Evolutionary conservation across 306 rosid species (phyloP).

Genomic region (Gleditsia sinensis): DNA sequence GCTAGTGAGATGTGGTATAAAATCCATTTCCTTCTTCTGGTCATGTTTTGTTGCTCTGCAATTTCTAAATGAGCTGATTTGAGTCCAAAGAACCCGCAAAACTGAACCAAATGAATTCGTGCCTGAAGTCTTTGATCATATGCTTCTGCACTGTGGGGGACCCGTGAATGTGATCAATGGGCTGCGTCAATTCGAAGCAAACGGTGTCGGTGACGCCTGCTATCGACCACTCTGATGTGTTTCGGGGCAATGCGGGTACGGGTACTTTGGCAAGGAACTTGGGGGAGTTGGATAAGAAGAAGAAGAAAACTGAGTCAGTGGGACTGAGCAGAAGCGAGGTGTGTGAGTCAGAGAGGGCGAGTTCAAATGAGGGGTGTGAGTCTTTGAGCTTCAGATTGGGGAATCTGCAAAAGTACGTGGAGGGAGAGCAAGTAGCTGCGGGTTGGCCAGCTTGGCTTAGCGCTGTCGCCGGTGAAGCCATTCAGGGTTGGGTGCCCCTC

Average conservation of each 20-base stretch:
- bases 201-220: constrained; percentile 95
- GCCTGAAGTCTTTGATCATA: neutral
- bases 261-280: constrained; percentile 59
- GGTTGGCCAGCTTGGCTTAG: constrained; percentile 99
- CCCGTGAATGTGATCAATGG: too few species aligned
- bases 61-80: constrained; percentile 25
- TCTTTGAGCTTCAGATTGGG: constrained; percentile 86
- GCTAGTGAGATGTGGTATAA: neutral
- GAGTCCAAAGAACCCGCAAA: neutral
- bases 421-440: constrained; percentile 88
- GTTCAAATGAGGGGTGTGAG: constrained; percentile 57
- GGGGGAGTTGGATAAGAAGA: constrained; percentile 42
- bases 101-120: neutral
- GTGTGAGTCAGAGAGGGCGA: constrained; percentile 80
- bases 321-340: constrained; percentile 63
- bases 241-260: constrained; percentile 36
- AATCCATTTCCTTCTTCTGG: constrained; percentile 12
- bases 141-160: neutral
- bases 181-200: constrained; percentile 90
- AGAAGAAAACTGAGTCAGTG: constrained; percentile 44
- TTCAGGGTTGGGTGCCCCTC: constrained; percentile 97
- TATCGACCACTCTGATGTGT: constrained; percentile 63
- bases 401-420: constrained; percentile 76
- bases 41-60: neutral
- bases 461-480: constrained; percentile 93